Evolutionary conservation across 257 asterid species (phyloP), one percentile per base, ranked within the genome.

Genomic region (Fraxinus quadrangulata): DNA sequence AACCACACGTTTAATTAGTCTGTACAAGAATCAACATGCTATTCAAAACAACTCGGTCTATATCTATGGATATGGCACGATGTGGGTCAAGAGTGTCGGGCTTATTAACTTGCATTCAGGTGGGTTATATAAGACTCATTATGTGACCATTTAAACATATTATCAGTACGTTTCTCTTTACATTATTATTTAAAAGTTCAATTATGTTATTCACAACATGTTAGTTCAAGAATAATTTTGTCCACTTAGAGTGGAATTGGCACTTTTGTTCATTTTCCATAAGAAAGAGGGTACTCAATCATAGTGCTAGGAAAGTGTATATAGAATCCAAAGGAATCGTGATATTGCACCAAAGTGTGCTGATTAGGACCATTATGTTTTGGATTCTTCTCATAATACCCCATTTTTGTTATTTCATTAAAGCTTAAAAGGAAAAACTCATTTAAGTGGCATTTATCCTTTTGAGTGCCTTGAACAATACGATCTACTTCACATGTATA

Each of bases 231-330:
- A 45, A 26, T 68, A 54, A 51, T 70, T 33, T 23, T 71, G 70
- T 54, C 78, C 81, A 65, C 78, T 65, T 49, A 37, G 56, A 72
- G 78, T 77, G 78, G 68, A 63, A 45, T 70, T 54, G 67, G 49
- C 51, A 76, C 67, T 66, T 30, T 71, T 61, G 11, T 77, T 72
- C 24, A 45, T 42, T 68, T 54, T 75, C 37, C 30, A 28, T 31
- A 39, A 45, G 76, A 42, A 70, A 19, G n/a, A 75, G 67, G 47
- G 68, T 63, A 39, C 45, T 36, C 71, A 61, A 30, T 36, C 71
- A 61, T 42, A 17, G 39, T 75, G 69, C 47, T 51, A 59, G 8
- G 31, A 69, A 34, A 34, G 30, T 78, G 10, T 30, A 39, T 8
- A 33, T 33, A 5, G 5, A 33, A 5, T 33, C 36, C 36, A 33